Percentiles rank a stretch among this genome's conserved stretches.
Conservation (phyloP, 2,329 filamentous ascomycete species). For the Corinectria fuckeliana region DNA sequence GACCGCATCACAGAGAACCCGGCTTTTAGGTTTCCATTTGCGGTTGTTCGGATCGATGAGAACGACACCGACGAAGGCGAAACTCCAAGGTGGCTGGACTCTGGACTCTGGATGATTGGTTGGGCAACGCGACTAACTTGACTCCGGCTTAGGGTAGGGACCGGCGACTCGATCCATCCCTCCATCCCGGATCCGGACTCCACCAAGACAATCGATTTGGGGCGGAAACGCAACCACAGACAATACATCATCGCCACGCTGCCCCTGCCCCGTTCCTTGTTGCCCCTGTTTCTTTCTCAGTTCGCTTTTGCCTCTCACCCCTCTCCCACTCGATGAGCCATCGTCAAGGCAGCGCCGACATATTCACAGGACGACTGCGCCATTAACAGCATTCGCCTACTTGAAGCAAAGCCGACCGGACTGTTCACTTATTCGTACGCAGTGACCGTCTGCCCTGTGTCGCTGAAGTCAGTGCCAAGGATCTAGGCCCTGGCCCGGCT, state of each 20-base stretch:
- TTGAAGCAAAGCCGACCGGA: neutral
- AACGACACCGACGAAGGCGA: conserved; percentile 23
- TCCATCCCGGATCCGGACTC: conserved; percentile 46
- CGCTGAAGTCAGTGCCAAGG: conserved; percentile 33
- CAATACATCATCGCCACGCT: conserved; percentile 44
- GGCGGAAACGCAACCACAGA: conserved; percentile 42
- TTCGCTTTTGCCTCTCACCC: conserved; percentile 19
- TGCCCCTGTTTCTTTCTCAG: conserved; percentile 36
- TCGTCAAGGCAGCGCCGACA: neutral
- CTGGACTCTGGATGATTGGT: conserved; percentile 36
- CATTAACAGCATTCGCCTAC: neutral
- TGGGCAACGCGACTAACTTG: conserved; percentile 35
- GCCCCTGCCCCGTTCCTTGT: conserved; percentile 36
- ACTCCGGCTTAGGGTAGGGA: conserved; percentile 33
- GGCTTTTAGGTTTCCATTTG: conserved; percentile 14
- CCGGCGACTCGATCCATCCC: conserved; percentile 37
- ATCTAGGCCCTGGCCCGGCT: conserved; percentile 41
- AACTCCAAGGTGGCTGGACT: conserved; percentile 34
- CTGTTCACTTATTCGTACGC: no score
- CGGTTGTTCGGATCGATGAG: conserved; percentile 30
- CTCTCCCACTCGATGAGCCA: conserved; percentile 9
- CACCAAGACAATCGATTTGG: conserved; percentile 41
- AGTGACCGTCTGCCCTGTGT: conserved; percentile 18
- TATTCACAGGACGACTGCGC: neutral
- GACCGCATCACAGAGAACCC: neutral